These are phyloP conservation scores for Trichoderma polysporum DNA, from an alignment of 2,329 filamentous ascomycete species.

Conservation along the genomic window DNA sequence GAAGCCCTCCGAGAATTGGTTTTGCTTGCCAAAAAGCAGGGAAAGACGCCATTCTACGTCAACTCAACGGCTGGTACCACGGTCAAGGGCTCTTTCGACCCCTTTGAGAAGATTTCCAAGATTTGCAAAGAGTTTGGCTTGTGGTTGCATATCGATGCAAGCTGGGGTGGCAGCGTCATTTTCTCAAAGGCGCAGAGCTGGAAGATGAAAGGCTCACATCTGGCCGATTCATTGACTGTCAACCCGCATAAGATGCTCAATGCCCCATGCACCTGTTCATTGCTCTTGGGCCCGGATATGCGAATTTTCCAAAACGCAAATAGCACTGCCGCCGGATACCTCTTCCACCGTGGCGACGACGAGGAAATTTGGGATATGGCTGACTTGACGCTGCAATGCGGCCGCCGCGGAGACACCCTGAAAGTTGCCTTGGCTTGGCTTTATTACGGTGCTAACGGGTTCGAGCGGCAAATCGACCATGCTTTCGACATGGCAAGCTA, in stretches of 20 bases:
- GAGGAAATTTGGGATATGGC: slow-evolving; percentile 81
- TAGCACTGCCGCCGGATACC: slow-evolving; percentile 81
- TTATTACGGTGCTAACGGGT: slow-evolving; percentile 79
- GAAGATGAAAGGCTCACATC: slow-evolving; percentile 68
- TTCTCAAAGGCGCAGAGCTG: slow-evolving; percentile 65
- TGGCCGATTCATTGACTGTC: slow-evolving; percentile 79
- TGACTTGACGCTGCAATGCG: slow-evolving; percentile 91
- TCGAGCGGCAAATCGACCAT: slow-evolving; percentile 65
- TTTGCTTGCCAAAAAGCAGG: slow-evolving; percentile 58
- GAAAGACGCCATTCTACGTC: slow-evolving; percentile 86
- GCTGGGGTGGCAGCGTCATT: slow-evolving; percentile 82
- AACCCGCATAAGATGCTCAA: slow-evolving; percentile 99
- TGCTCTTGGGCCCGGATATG: slow-evolving; percentile 77
- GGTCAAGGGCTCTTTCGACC: slow-evolving; percentile 85
- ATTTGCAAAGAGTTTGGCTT: slow-evolving; percentile 71
- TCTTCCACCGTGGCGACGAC: slow-evolving; percentile 64
- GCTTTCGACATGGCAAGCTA: slow-evolving; percentile 72
- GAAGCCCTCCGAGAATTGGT: slow-evolving; percentile 64
- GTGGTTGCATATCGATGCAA: slow-evolving; percentile 92
- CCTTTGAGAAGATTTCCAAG: slow-evolving; percentile 65
- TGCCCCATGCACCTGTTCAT: slow-evolving; percentile 85
- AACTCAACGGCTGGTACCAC: slow-evolving; percentile 96
- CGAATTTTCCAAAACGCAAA: slow-evolving; percentile 78
- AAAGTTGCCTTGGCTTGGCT: slow-evolving; percentile 89
- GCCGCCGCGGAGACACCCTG: slow-evolving; percentile 77